Evolutionary conservation across 108 stramenopile species (phyloP).

Genomic region (Bacterosira constricta): DNA sequence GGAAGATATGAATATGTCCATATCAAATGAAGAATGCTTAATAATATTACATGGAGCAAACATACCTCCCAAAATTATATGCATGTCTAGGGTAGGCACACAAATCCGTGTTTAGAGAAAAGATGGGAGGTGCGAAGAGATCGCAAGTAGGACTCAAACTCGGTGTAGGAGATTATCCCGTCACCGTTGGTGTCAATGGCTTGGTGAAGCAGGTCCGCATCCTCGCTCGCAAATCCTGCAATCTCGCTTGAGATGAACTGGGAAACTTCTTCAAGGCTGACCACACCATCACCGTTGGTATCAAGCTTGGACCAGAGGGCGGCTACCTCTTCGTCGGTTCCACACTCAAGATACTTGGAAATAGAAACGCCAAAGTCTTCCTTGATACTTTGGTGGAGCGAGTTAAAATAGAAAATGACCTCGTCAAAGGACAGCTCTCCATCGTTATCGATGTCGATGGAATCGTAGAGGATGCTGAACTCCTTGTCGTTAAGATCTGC

Average conservation of each 20-base stretch:
- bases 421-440: neutral
- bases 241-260: neutral
- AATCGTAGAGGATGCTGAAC: neutral
- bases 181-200: neutral
- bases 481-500: neutral
- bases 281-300: neutral
- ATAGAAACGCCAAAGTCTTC: neutral
- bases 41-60: too few relatives aligned
- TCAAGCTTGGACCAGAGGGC: conserved; percentile 1
- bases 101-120: too few relatives aligned
- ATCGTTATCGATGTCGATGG: neutral
- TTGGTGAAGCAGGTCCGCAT: neutral
- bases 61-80: too few relatives aligned
- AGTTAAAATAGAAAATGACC: neutral
- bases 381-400: neutral
- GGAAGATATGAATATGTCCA: too few relatives aligned
- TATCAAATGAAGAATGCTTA: too few relatives aligned
- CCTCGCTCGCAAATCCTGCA: neutral
- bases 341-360: neutral
- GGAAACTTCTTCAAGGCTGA: neutral
- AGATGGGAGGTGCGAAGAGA: too few relatives aligned
- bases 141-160: neutral
- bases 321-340: neutral
- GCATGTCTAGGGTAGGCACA: too few relatives aligned
- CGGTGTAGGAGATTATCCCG: neutral